phyloP scores from a whole-genome alignment of 129 eudicot genomes.

The Oenanthe sinensis region DNA sequence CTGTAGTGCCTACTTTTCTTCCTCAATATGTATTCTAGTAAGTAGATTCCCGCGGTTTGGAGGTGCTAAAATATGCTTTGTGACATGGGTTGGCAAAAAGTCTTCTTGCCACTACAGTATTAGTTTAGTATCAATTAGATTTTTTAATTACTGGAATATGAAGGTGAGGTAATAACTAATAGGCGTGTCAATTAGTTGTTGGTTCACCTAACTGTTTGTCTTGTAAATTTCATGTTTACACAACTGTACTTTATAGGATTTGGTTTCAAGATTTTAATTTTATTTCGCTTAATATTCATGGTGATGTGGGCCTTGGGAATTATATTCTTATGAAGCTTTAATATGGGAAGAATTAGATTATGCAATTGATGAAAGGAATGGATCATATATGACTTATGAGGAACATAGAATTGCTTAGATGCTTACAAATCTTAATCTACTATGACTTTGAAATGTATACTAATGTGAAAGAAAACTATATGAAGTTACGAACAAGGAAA shows the following conservation, averaged over 20 bases:
- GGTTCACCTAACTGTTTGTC: not conserved
- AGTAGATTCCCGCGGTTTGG: conserved; percentile 7
- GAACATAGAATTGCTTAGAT: not conserved
- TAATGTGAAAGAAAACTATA: not conserved
- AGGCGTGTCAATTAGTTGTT: not conserved
- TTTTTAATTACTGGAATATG: not conserved
- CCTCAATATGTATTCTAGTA: not conserved
- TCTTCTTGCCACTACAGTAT: conserved; percentile 4
- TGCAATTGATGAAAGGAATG: not conserved
- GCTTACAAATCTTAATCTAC: not conserved
- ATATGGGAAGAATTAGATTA: not conserved
- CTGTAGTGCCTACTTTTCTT: conserved; percentile 3
- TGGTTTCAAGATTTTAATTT: not conserved
- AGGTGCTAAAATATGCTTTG: not conserved
- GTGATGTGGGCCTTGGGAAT: not conserved
- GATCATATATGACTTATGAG: not conserved
- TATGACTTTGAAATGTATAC: not conserved
- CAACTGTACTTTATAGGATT: not conserved
- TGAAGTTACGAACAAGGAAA: not conserved
- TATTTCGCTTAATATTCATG: not conserved
- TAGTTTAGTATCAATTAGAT: not conserved
- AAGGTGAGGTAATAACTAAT: not conserved
- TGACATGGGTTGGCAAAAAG: conserved; percentile 4
- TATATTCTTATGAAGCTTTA: not conserved
- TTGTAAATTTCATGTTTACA: not conserved